Base-by-base conservation (phyloP, 164 flowering plant species). In the Paratinospora sagittata region DNA sequence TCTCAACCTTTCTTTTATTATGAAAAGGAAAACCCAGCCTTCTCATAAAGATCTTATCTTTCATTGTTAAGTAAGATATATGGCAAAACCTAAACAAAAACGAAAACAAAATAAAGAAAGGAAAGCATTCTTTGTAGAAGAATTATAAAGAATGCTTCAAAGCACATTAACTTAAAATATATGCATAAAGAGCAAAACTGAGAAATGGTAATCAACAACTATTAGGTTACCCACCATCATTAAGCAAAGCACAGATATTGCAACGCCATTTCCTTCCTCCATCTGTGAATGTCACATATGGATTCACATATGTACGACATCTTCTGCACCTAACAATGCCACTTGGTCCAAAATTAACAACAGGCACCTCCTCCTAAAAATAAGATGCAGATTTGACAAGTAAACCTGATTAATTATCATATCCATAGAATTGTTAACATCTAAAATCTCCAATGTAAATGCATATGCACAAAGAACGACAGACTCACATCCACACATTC, bases 221-320 rank as follows among this genome's bases (percentile, higher is more conserved):
- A 62, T 60, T 23, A 16, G 60, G 49, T 70, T n/a, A 68, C 26
- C 69, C 87, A 95, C 98, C 98, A 73, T 95, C 99, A 83, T 95
- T 95, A 71, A 89, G 92, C 66, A 90, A 82, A 58, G 90, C 66
- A 75, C 99, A 95, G 47, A 95, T 88, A 80, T 93, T 95, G 85
- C 99, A 95, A 6, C 94, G 91, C 96, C 97, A 92, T 82, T 90
- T 95, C 78, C 93, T 85, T 78, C 99, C 99, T 76, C 83, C 83
- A 81, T 95, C 99, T 17, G 90, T 81, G 78, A 95, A 95, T 49
- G 86, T 82, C 47, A 90, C 92, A 79, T 83, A 91, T 4, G 99
- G 98, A 81, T 95, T 95, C 70, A 95, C 85, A 81, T 95, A 95
- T 39, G 98, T 88, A 55, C 99, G 91, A 73, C 99, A 95, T 77